These are phyloP conservation scores for Cenococcum geophilum DNA, from an alignment of 495 filamentous ascomycete species.

Conservation along the genomic window DNA sequence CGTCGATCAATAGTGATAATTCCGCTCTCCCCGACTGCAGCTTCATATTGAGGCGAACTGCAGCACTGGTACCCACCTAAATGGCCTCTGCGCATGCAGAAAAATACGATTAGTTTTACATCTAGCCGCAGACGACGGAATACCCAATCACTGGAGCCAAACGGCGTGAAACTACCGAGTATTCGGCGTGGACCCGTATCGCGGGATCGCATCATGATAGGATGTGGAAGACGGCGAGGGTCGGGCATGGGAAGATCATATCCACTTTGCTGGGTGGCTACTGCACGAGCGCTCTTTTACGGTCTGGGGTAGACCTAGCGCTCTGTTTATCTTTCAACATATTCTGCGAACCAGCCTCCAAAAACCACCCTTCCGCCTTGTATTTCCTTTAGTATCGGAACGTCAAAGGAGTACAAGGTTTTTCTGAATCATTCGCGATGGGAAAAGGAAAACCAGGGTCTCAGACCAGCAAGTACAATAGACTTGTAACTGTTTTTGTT, in stretches of 20 bases:
- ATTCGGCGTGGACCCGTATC: background rate
- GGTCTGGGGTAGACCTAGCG: background rate
- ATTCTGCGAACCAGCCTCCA: background rate
- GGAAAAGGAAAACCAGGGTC: slow-evolving; percentile 4
- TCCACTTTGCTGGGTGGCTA: background rate
- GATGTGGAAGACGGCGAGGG: background rate
- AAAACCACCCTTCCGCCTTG: background rate
- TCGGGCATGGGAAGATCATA: background rate
- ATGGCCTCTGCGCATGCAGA: background rate
- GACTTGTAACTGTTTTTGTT: slow-evolving; percentile 11
- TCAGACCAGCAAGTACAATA: slow-evolving; percentile 18
- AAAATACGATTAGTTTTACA: background rate
- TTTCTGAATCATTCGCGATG: background rate
- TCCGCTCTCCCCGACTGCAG: background rate
- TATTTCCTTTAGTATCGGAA: background rate
- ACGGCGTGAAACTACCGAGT: background rate
- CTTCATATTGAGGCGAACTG: background rate
- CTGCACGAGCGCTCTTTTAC: background rate
- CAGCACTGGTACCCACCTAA: background rate
- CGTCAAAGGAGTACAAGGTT: background rate
- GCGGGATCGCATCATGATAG: background rate
- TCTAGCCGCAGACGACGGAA: background rate
- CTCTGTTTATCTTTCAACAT: background rate
- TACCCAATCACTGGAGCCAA: background rate
- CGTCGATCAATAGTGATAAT: background rate